Base-by-base conservation (phyloP, 768 basidiomycete genomes). In the Leucosporidium yakuticum region DNA sequence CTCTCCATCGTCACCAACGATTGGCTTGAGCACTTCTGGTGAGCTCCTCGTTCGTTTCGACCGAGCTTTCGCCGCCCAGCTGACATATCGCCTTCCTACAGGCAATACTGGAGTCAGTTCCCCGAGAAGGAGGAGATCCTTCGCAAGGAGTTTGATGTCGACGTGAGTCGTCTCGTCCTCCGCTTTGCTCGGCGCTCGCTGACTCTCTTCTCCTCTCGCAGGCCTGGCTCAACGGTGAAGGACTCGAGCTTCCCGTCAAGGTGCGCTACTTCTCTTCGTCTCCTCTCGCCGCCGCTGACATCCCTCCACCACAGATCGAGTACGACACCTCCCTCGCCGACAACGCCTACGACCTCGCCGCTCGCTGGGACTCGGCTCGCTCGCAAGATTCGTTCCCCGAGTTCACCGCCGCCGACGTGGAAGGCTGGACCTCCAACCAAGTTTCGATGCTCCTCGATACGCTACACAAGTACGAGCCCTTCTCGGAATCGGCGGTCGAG, bases 361-460 rank as follows among this genome's bases (percentile, higher is more conserved):
- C 69, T 2, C 56, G 66, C 31, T 82, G 81, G 81, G 69, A 77
- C 32, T 58, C 64, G 0, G 70, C 79, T 3, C 63, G 74, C 39
- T 49, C 67, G 19, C 50, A 23, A 11, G 21, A 51, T 8, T 68
- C 68, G n/a, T 57, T 71, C 55, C 31, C 73, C 36, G 54, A 62
- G 9, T 81, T 81, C 74, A 71, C 73, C 11, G 58, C 72, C 6
- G 21, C 62, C 3, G 80, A 81, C 67, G 62, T 81, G 48, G 63
- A 68, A 25, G 48, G 44, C 17, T 79, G 79, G 64, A 74, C 68
- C 25, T 65, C 79, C 4, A 74, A 73, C n/a, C 81, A 81, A 67
- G 74, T 72, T 25, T 76, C 79, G 60, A 77, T 81, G 62, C 80
- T 81, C 77, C 78, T 81, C 50, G 80, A 81, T 64, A 77, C 66